phyloP scores from a whole-genome alignment of 768 basidiomycete genomes.

The Amanita subjunquillea region DNA sequence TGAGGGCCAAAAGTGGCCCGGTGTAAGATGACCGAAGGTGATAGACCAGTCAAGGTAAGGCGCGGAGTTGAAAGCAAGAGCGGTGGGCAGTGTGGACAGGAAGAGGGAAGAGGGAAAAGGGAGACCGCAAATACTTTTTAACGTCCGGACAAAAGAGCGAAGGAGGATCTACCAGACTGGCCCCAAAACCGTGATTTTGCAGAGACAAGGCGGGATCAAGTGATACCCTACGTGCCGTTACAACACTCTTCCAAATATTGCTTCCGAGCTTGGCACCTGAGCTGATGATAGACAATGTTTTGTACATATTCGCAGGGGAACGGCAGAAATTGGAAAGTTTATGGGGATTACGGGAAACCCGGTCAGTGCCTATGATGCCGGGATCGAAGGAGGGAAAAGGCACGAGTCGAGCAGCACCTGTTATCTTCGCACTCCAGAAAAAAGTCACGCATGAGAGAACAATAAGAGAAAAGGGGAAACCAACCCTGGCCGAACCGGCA shows the following conservation, averaged over 20 bases:
- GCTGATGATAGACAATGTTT: not conserved
- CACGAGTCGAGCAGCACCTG: not conserved
- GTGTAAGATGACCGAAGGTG: too few relatives aligned
- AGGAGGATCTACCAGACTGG: not conserved
- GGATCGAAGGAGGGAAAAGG: not conserved
- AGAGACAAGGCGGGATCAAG: not conserved
- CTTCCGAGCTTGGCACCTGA: not conserved
- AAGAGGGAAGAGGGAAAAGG: not conserved
- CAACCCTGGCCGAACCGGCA: not conserved
- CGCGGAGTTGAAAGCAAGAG: not conserved
- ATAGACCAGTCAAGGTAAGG: not conserved
- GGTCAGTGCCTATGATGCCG: not conserved
- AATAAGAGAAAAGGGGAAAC: slow-evolving; percentile 3
- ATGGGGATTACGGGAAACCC: too few relatives aligned
- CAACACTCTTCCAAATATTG: not conserved
- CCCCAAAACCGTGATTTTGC: not conserved
- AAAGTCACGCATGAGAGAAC: not conserved
- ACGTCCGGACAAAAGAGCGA: not conserved
- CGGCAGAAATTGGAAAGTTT: too few relatives aligned
- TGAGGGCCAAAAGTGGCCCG: too few relatives aligned
- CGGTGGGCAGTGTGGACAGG: not conserved
- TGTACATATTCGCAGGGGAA: too few relatives aligned
- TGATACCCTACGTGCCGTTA: not conserved
- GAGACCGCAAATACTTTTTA: not conserved
- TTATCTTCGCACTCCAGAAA: not conserved